These are phyloP conservation scores for Ogataea corticis DNA, from an alignment of 805 yeast species.

Conservation along the genomic window DNA sequence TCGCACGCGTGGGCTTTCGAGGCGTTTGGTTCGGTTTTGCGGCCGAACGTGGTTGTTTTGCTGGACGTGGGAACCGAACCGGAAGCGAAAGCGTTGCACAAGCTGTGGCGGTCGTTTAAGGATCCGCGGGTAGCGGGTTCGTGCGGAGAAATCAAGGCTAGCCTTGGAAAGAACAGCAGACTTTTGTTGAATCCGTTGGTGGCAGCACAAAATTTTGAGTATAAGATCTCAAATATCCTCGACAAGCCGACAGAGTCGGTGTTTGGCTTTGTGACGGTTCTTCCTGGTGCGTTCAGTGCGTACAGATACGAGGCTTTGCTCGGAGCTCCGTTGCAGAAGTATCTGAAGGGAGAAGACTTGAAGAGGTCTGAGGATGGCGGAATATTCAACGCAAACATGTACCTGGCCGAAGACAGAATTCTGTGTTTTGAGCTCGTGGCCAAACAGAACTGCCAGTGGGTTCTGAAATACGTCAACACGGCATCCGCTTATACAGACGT, in stretches of 20 bases:
- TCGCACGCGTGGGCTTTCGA: constrained; percentile 97
- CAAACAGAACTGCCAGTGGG: constrained; percentile 69
- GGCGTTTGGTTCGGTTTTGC: constrained; percentile 79
- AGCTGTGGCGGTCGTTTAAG: constrained; percentile 83
- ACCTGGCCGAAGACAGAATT: constrained; percentile 94
- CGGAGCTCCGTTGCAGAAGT: constrained; percentile 85
- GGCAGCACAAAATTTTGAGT: constrained; percentile 96
- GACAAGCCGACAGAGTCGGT: constrained; percentile 96
- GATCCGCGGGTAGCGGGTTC: constrained; percentile 91
- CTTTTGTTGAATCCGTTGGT: constrained; percentile 79
- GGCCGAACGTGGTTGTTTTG: constrained; percentile 80
- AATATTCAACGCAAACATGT: constrained; percentile 93
- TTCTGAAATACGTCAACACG: constrained; percentile 78
- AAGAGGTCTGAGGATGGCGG: constrained; percentile 66
- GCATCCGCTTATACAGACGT: constrained; percentile 96
- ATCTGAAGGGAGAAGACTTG: constrained; percentile 88
- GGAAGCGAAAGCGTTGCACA: constrained; percentile 76
- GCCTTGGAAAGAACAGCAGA: constrained; percentile 57
- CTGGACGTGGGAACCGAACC: constrained; percentile 97
- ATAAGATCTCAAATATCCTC: constrained; percentile 89
- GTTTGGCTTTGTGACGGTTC: constrained; percentile 90
- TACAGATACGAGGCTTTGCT: constrained; percentile 81
- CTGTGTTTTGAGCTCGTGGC: constrained; percentile 95
- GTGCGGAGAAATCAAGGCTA: constrained; percentile 94
- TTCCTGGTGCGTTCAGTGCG: constrained; percentile 97